Evolutionary conservation across 1,139 yeast genomes (phyloP), one percentile per base, ranked within the genome.

Genomic region (Schwanniomyces etchellsii): DNA sequence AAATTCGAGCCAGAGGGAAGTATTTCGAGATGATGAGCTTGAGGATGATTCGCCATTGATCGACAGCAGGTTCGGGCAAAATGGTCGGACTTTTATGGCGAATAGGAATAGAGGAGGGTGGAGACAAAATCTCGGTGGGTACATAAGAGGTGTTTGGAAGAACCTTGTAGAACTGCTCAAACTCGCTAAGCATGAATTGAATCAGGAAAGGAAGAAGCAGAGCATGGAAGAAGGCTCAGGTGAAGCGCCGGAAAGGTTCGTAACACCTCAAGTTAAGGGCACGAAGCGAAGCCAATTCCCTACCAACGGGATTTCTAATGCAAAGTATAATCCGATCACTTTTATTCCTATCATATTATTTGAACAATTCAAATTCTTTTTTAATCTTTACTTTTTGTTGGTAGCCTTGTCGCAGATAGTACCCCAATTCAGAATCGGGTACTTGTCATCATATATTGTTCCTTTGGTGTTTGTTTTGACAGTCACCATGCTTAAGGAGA

Each of bases 311-410:
- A 74, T 93, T 7, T 85, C 95, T 28, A 93, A 93, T 55, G 97
- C 98, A 17, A 91, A 89, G 57, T 93, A 93, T 58, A 84, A 86
- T 47, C 86, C 93, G 3, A 55, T 86, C 26, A 79, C 96, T 2
- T 93, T 93, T 48, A 61, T 93, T 9, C 99, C 99, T 4, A 68
- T 86, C 26, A 79, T 91, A 33, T 67, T 93, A 26, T 93, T 83
- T 54, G 96, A 91, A 53, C 99, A 93, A 62, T 93, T 93, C 75
- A 88, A 88, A 59, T 91, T 91, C 55, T 93, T 93, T 57, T 93
- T 88, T 70, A 93, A 93, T 56, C 63, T 93, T 32, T 93, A 93
- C 57, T 93, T 93, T 51, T 61, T 93, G 33, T 52, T 93, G 24
- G 98, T 93, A 40, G 98, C 98, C 14, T 68, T 93, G 35, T 88